Conservation (phyloP, 345 rosid species). For the Salix suchowensis region DNA sequence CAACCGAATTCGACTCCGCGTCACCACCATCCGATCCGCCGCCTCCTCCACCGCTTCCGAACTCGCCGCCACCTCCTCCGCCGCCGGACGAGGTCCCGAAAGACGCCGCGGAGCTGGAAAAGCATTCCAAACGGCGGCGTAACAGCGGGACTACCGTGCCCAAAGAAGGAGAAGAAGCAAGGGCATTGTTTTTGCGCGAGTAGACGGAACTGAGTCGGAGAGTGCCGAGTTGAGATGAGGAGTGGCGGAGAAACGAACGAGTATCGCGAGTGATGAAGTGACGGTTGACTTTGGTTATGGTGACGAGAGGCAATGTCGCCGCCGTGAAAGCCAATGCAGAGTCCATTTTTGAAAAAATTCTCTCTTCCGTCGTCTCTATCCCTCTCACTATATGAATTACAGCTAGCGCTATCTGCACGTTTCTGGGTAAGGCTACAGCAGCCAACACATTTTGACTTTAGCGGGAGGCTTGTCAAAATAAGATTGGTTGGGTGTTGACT, state of each 20-base stretch:
- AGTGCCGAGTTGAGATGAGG: constrained; percentile 17
- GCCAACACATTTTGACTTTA: too few relatives aligned
- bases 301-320: constrained; percentile 34
- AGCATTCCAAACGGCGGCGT: constrained; percentile 43
- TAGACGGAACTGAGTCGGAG: constrained; percentile 22
- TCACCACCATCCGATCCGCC: constrained; percentile 57
- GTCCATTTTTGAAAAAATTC: constrained; percentile 30
- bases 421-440: not conserved
- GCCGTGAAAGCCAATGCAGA: constrained; percentile 34
- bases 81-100: constrained; percentile 44
- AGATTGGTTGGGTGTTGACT: too few relatives aligned
- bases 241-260: constrained; percentile 16
- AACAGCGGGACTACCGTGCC: constrained; percentile 24
- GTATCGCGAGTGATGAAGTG: constrained; percentile 22
- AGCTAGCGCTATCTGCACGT: not conserved
- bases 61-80: constrained; percentile 34
- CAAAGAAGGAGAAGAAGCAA: constrained; percentile 11
- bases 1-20: constrained; percentile 43
- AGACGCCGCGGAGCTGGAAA: constrained; percentile 46
- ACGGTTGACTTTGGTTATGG: constrained; percentile 50
- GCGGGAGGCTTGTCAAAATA: too few relatives aligned
- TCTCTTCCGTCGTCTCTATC: not conserved
- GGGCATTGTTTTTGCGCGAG: not conserved
- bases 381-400: not conserved
- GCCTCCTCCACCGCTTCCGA: constrained; percentile 37